phyloP scores from a whole-genome alignment of 306 rosid genomes.

The Vigna mungo region DNA sequence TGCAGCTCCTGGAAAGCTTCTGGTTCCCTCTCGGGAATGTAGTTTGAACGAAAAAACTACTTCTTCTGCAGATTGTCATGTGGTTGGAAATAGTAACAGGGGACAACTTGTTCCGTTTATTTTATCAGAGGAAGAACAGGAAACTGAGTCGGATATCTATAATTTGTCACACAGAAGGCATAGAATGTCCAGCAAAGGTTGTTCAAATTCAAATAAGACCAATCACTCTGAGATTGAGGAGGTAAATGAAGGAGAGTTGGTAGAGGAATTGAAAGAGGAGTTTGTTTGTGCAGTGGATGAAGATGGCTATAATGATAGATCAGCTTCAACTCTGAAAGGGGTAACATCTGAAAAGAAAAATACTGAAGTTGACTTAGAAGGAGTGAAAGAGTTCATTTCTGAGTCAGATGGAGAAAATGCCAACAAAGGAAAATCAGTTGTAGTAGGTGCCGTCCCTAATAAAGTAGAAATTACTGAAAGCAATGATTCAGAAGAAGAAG shows the following conservation, averaged over 20 bases:
- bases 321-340: constrained; percentile 40
- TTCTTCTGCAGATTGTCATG: constrained; percentile 52
- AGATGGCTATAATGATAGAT: constrained; percentile 41
- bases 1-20: constrained; percentile 50
- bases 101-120: constrained; percentile 47
- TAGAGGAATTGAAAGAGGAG: constrained; percentile 41
- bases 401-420: constrained; percentile 41
- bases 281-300: constrained; percentile 27
- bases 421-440: constrained; percentile 34
- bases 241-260: constrained; percentile 38
- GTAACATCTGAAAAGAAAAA: constrained; percentile 44
- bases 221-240: constrained; percentile 56
- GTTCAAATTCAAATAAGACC: constrained; percentile 48
- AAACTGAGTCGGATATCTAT: constrained; percentile 47
- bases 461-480: constrained; percentile 44
- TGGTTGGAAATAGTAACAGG: constrained; percentile 43
- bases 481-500: constrained; percentile 35
- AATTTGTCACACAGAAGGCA: constrained; percentile 49
- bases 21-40: constrained; percentile 32
- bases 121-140: constrained; percentile 53
- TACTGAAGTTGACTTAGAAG: constrained; percentile 37
- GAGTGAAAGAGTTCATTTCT: constrained; percentile 27
- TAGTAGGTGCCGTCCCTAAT: constrained; percentile 44
- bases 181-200: constrained; percentile 50
- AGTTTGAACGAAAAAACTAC: constrained; percentile 49